Evolutionary conservation across 2,329 filamentous ascomycete species (phyloP).

Genomic region (Aureobasidium sp.): DNA sequence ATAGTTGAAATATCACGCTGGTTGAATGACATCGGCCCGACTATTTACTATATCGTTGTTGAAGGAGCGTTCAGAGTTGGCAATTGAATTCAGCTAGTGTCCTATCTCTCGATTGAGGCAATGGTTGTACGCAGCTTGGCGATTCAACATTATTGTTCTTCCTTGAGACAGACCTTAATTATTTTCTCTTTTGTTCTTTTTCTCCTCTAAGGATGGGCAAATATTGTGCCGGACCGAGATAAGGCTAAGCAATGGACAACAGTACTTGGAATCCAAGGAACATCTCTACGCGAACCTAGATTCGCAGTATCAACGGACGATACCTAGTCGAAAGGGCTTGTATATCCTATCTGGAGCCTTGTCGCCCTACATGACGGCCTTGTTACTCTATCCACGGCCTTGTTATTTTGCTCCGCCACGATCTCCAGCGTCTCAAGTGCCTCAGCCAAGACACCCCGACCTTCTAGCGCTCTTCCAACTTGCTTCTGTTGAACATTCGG

Average conservation of each 20-base stretch:
- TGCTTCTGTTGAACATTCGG: constrained; percentile 1
- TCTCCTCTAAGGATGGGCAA: no score
- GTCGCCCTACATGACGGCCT: neutral
- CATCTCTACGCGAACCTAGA: neutral
- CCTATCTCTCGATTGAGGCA: neutral
- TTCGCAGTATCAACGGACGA: neutral
- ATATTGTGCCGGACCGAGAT: neutral
- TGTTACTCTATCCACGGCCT: neutral
- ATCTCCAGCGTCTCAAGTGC: neutral
- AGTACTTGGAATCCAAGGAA: neutral
- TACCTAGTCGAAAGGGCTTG: neutral
- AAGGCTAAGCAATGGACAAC: neutral
- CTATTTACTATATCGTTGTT: neutral
- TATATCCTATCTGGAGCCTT: neutral
- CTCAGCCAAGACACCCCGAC: constrained; percentile 5
- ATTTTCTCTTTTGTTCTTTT: neutral
- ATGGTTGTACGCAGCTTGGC: neutral
- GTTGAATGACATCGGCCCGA: neutral
- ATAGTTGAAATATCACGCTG: neutral
- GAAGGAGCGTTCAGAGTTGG: neutral
- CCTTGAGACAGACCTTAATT: neutral
- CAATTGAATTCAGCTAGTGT: neutral
- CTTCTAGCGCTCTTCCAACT: constrained; percentile 9
- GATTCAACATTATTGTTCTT: neutral
- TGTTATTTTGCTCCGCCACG: constrained; percentile 9